Percentiles rank a stretch among this genome's conserved stretches.
Evolutionary conservation across 768 basidiomycete genomes (phyloP).

Genomic region (Hericium rajendrae): DNA sequence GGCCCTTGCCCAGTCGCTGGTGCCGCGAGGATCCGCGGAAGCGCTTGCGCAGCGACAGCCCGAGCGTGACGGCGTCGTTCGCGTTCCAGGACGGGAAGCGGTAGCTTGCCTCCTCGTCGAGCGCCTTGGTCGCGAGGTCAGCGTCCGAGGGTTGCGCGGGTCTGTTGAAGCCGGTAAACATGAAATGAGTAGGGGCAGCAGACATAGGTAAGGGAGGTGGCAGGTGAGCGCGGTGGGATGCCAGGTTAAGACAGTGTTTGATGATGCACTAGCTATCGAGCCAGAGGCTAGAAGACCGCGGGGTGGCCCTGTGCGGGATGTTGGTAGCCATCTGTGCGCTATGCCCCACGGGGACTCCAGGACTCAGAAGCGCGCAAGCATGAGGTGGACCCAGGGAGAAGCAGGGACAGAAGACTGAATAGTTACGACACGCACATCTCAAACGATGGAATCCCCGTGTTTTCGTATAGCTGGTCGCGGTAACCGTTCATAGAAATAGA

Average conservation of each 20-base stretch:
- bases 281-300: background rate
- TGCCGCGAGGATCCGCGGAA: conserved; percentile 67
- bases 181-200: conserved; percentile 17
- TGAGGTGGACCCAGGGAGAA: background rate
- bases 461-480: conserved; percentile 6
- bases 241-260: background rate
- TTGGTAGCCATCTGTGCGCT: background rate
- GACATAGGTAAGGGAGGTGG: background rate
- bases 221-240: background rate
- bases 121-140: conserved; percentile 60
- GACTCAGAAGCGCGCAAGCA: background rate
- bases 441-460: conserved; percentile 12
- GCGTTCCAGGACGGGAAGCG: conserved; percentile 70
- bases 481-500: conserved; percentile 5
- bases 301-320: no score
- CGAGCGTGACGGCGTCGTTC: conserved; percentile 71
- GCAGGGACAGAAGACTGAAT: background rate
- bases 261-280: background rate
- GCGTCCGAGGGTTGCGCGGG: conserved; percentile 57
- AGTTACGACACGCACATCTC: conserved; percentile 12
- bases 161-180: conserved; percentile 57
- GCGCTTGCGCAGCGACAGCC: conserved; percentile 73
- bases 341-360: background rate
- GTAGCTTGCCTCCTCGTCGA: conserved; percentile 59
- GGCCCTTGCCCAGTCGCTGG: conserved; percentile 59